These are phyloP conservation scores for Trichophyton mentagrophytes DNA, from an alignment of 2,329 filamentous ascomycete genomes.

Conservation along the genomic window DNA sequence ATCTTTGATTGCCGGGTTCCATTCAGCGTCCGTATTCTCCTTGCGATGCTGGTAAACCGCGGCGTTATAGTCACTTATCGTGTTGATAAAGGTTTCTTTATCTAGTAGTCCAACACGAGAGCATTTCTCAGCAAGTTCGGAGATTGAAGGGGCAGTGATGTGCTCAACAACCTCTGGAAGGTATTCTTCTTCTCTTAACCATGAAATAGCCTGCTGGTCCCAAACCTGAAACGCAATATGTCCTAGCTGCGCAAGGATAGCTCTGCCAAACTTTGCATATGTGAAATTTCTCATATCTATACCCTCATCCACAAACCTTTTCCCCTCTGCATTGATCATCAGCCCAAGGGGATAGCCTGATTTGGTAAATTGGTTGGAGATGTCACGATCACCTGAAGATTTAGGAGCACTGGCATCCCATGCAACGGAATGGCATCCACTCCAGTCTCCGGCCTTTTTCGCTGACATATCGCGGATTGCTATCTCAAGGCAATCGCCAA, in stretches of 20 bases:
- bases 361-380: conserved; percentile 57
- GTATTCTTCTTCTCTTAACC: conserved; percentile 52
- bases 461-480: conserved; percentile 42
- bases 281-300: conserved; percentile 54
- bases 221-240: conserved; percentile 52
- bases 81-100: conserved; percentile 37
- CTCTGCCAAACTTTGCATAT: conserved; percentile 52
- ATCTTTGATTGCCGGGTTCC: conserved; percentile 50
- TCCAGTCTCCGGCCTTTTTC: conserved; percentile 45
- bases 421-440: conserved; percentile 51
- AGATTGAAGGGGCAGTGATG: conserved; percentile 39
- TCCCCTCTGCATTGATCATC: conserved; percentile 48
- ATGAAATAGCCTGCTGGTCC: conserved; percentile 41
- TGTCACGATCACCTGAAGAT: conserved; percentile 42
- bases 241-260: conserved; percentile 47
- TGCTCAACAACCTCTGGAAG: conserved; percentile 44
- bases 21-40: conserved; percentile 37
- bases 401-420: conserved; percentile 52
- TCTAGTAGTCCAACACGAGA: conserved; percentile 36
- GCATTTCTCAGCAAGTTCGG: conserved; percentile 44
- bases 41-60: conserved; percentile 39
- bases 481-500: conserved; percentile 44
- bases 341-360: conserved; percentile 55
- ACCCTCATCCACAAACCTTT: conserved; percentile 55
- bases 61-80: conserved; percentile 44